Evolutionary conservation across 129 eudicot genomes (phyloP).

Genomic region (Saussurea involucrata): DNA sequence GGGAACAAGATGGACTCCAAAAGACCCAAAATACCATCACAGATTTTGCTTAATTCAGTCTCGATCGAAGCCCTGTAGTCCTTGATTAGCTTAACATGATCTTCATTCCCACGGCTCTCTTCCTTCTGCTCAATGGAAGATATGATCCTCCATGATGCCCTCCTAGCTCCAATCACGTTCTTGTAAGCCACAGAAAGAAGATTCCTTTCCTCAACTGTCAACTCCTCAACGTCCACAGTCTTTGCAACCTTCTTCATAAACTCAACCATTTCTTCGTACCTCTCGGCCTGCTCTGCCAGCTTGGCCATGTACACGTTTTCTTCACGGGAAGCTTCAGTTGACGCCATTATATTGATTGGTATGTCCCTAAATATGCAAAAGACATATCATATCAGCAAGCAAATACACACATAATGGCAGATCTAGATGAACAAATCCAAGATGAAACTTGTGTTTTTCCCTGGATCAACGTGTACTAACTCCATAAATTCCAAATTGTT

Average conservation of each 20-base stretch:
- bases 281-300: conserved; percentile 88
- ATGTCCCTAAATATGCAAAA: conserved; percentile 5
- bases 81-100: conserved; percentile 65
- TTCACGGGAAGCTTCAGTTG: conserved; percentile 59
- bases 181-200: conserved; percentile 93
- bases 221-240: conserved; percentile 63
- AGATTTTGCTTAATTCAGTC: conserved; percentile 78
- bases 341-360: conserved; percentile 33
- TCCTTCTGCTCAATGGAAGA: conserved; percentile 95
- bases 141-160: conserved; percentile 98
- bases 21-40: conserved; percentile 84
- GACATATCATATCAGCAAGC: conserved; percentile 1
- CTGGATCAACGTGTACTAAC: background rate
- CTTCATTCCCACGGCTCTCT: conserved; percentile 90
- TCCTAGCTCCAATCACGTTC: conserved; percentile 92
- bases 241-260: conserved; percentile 90
- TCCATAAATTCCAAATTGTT: background rate
- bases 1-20: conserved; percentile 81
- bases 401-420: background rate
- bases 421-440: conserved; percentile 7
- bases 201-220: conserved; percentile 86
- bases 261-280: conserved; percentile 95
- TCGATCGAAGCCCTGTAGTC: conserved; percentile 80
- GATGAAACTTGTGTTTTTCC: background rate
- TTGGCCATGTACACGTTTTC: conserved; percentile 88